phyloP scores from a whole-genome alignment of 75 land plant species.

The Pinus albicaulis region DNA sequence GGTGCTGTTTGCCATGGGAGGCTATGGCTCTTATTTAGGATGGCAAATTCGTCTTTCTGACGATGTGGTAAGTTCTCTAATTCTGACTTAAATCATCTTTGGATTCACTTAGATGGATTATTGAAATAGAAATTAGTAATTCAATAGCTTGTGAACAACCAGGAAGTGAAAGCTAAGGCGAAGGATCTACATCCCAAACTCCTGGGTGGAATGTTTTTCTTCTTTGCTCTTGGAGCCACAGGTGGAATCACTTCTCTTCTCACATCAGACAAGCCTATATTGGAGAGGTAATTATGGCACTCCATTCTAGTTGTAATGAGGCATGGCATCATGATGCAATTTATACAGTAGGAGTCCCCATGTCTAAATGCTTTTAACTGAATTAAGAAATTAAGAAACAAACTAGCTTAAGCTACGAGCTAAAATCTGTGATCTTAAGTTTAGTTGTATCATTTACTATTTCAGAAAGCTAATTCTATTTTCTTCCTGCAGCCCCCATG shows the following conservation, averaged over 20 bases:
- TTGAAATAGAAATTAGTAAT: neutral
- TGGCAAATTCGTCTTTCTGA: conserved; percentile 75
- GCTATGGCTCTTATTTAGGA: conserved; percentile 90
- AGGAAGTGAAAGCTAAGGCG: conserved; percentile 86
- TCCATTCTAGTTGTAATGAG: neutral
- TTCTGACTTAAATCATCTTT: neutral
- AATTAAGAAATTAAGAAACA: no score
- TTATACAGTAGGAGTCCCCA: no score
- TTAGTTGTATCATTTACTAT: neutral
- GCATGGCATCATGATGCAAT: no score
- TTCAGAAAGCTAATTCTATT: neutral
- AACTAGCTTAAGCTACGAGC: neutral
- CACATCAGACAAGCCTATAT: conserved; percentile 75
- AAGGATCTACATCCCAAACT: conserved; percentile 94
- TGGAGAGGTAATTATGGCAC: conserved; percentile 62
- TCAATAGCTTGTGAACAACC: neutral
- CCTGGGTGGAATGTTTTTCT: conserved; percentile 91
- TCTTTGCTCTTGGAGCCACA: conserved; percentile 92
- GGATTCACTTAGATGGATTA: neutral
- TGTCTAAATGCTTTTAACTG: neutral
- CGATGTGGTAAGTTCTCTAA: conserved; percentile 40
- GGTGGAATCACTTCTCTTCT: conserved; percentile 84
- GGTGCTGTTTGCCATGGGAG: conserved; percentile 94
- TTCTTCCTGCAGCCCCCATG: conserved; percentile 75
- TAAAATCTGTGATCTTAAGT: neutral